Evolutionary conservation across 805 yeast genomes (phyloP), one percentile per base, ranked within the genome.

Genomic region (Spathaspora arborariae): DNA sequence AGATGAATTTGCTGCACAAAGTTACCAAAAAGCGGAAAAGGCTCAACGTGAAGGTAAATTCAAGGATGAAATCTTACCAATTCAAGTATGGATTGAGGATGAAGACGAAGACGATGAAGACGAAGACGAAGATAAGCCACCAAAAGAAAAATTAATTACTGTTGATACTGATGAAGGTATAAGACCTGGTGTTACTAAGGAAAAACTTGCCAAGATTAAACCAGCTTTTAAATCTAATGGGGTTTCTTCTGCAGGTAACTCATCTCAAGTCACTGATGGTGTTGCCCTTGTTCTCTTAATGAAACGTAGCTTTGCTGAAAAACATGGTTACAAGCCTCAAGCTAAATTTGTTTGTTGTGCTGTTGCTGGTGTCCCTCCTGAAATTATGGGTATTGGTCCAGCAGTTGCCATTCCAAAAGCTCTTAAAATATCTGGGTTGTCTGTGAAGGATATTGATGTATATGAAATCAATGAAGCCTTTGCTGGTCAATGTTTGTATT

Each of bases 321-420:
- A 77, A 56, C 68, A 83, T 48, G 83, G 85, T 33, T 75, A 85
- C 56, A 84, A 87, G 46, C 81, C 90, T 50, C 58, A 85, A 48
- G 97, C 84, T 51, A 88, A 87, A 72, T 92, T 80, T 57, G 81
- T 89, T 51, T 85, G 83, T 57, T 82, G 87, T 60, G 79, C 85
- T 55, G 74, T 83, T 40, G 94, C 87, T 46, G 98, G 98, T 56
- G 97, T 91, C 39, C 96, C 97, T 45, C 97, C 97, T 19, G 96
- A 89, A 69, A 81, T 91, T 51, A 92, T 92, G 99, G 99, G 97
- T 48, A 82, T 92, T 57, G 98, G 98, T 37, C 99, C 99, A 48
- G 97, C 96, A 15, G 81, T 79, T 57, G 99, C 98, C 48, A 90
- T 92, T 58, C 98, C 99, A 51, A 79, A 79, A 46, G 84, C 88